Evolutionary conservation across 345 rosid species (phyloP).

Genomic region (Litchi chinensis): DNA sequence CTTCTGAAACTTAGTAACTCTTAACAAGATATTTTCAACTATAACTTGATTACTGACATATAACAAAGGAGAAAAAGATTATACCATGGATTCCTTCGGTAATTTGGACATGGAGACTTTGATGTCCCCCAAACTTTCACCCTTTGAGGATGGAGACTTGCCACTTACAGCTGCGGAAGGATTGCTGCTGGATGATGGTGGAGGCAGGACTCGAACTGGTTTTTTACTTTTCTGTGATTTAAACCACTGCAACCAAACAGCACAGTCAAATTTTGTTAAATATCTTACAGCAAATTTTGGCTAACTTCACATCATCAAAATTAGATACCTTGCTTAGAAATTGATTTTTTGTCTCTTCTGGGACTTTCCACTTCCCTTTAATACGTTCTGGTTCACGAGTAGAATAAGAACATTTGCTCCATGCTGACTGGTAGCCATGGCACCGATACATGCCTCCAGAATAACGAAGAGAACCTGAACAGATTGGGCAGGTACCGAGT

Average conservation of each 20-base stretch:
- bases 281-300: conserved; percentile 14
- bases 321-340: conserved; percentile 63
- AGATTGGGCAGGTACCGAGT: conserved; percentile 69
- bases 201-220: conserved; percentile 65
- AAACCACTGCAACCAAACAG: conserved; percentile 71
- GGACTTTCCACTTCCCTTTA: conserved; percentile 85
- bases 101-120: conserved; percentile 70
- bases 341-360: conserved; percentile 63
- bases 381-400: conserved; percentile 71
- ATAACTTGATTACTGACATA: not conserved
- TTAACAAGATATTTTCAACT: conserved; percentile 5
- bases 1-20: not conserved
- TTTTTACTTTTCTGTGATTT: conserved; percentile 73
- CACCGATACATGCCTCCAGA: conserved; percentile 83
- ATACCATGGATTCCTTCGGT: conserved; percentile 62
- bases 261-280: not conserved
- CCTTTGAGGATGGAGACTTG: conserved; percentile 47
- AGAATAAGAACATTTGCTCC: conserved; percentile 90
- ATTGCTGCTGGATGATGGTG: conserved; percentile 37
- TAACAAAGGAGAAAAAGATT: conserved; percentile 17
- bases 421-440: conserved; percentile 71
- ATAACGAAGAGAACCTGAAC: conserved; percentile 71
- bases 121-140: conserved; percentile 71
- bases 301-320: conserved; percentile 12
- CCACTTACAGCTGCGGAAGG: conserved; percentile 43